A percentile compares a stretch with the other conserved stretches of the same genome.
phyloP scores from a whole-genome alignment of 2,329 filamentous ascomycete species.

The Colletotrichum chrysophilum region DNA sequence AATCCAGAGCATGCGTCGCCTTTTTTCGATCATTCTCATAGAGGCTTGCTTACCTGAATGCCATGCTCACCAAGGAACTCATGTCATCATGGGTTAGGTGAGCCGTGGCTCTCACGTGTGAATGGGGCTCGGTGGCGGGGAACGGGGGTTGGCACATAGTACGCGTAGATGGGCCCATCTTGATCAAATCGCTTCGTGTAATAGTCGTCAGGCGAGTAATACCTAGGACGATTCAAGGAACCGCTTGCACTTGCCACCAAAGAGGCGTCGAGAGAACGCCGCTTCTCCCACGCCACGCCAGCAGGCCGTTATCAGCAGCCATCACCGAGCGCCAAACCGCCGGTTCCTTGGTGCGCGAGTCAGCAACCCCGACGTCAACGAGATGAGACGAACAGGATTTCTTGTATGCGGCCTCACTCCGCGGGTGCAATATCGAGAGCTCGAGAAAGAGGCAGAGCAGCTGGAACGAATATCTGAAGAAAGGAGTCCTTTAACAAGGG shows the following conservation, averaged over 20 bases:
- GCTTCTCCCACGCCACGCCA: neutral
- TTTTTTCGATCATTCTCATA: neutral
- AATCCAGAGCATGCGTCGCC: neutral
- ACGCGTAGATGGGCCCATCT: neutral
- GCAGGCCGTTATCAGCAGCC: conserved; percentile 6
- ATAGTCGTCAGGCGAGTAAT: neutral
- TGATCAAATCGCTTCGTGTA: conserved; percentile 8
- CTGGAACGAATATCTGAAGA: neutral
- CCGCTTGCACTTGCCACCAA: conserved; percentile 1
- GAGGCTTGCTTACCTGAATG: neutral
- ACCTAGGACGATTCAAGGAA: neutral
- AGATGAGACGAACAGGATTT: conserved; percentile 12
- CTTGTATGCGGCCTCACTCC: neutral
- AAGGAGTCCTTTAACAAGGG: neutral
- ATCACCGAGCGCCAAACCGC: neutral
- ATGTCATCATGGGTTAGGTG: neutral
- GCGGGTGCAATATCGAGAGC: neutral
- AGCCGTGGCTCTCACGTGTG: neutral
- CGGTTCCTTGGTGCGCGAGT: neutral
- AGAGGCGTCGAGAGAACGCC: neutral
- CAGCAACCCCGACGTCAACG: neutral
- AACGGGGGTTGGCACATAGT: neutral
- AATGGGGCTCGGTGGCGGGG: neutral
- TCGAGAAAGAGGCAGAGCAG: neutral
- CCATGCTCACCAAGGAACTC: neutral